Percentiles rank a stretch among this genome's conserved stretches.
Conservation (phyloP, 2,329 filamentous ascomycete genomes). For the Trichoderma koningiopsis region DNA sequence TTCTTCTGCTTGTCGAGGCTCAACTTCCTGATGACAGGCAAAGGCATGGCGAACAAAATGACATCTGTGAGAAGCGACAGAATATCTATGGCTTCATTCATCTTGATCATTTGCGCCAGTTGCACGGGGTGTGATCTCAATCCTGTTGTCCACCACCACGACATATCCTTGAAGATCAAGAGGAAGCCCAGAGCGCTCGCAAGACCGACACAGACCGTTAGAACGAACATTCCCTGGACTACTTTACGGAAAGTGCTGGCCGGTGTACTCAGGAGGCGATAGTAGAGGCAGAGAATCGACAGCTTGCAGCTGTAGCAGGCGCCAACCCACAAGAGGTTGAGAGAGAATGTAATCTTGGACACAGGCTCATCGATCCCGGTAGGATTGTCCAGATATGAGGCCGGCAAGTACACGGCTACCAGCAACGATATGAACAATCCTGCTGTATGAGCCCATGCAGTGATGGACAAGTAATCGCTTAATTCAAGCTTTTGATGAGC, state of each 20-base stretch:
- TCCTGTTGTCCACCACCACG: slow-evolving; percentile 22
- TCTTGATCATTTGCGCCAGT: slow-evolving; percentile 3
- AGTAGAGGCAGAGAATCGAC: slow-evolving; percentile 16
- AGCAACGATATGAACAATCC: slow-evolving; percentile 10
- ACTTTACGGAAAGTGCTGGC: slow-evolving; percentile 2
- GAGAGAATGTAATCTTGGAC: slow-evolving; percentile 19
- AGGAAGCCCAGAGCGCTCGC: slow-evolving; percentile 10
- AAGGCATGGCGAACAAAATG: slow-evolving; percentile 16
- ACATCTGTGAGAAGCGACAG: slow-evolving; percentile 15
- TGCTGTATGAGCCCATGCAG: slow-evolving; percentile 1
- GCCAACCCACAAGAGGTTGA: slow-evolving; percentile 3
- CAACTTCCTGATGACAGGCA: slow-evolving; percentile 13
- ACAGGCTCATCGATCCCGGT: slow-evolving; percentile 16
- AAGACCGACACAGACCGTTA: slow-evolving; percentile 7
- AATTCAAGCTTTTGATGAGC: slow-evolving; percentile 15
- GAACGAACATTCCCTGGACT: slow-evolving; percentile 11
- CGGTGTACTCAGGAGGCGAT: slow-evolving; percentile 16
- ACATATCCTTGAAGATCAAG: slow-evolving; percentile 10
- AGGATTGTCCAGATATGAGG: slow-evolving; percentile 10
- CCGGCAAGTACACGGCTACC: slow-evolving; percentile 11
- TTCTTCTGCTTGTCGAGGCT: slow-evolving; percentile 15
- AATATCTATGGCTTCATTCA: slow-evolving; percentile 20
- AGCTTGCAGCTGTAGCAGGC: slow-evolving; percentile 18
- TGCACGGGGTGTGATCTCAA: not conserved
- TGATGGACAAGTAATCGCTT: slow-evolving; percentile 18